Evolutionary conservation across 1,284 basidiomycete genomes (phyloP), one percentile per base, ranked within the genome.

Genomic region (Ceratobasidium sp.): DNA sequence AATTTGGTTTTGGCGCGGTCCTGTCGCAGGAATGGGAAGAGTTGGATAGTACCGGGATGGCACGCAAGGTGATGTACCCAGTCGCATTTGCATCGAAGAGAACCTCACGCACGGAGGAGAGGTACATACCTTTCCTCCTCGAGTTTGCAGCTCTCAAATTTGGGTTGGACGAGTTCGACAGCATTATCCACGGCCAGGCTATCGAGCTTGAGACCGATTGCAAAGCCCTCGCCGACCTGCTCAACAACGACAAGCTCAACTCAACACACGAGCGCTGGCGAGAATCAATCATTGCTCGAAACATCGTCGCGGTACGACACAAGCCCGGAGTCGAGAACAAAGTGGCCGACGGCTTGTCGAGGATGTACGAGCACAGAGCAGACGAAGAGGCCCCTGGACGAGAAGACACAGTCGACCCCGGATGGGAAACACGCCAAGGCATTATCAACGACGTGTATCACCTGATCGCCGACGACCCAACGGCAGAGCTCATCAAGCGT

Each of bases 1-100:
- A 77, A 36, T 75, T 78, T 23, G 80, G 78, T 2, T 82, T 82
- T 73, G 81, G 78, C 0, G 81, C 76, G 2, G 76, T 80, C 9
- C 62, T 64, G 5, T 45, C 43, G 5, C 75, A 62, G 45, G 70
- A 70, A 30, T 73, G 53, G 48, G 55, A 60, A 36, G 28, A 23
- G 1, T 6, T 21, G 10, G 48, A 60, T 18, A n/a, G n/a, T 14
- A 21, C 14, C 12, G 32, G 30, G 21, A 21, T 23, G 9, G n/a
- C 23, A 28, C 59, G 23, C 41, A 61, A 61, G 59, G 59, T 61
- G 21, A 61, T 30, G 69, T 72, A 73, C 60, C 76, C 76, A 5
- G 71, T 78, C 28, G 74, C 74, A 8, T 78, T 70, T 32, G 57
- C 67, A 14, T 77, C 74, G 0, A 76, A 76, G 52, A 39, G 73